Base-by-base conservation (phyloP, 179 eudicot species). In the Beta macrorhiza region DNA sequence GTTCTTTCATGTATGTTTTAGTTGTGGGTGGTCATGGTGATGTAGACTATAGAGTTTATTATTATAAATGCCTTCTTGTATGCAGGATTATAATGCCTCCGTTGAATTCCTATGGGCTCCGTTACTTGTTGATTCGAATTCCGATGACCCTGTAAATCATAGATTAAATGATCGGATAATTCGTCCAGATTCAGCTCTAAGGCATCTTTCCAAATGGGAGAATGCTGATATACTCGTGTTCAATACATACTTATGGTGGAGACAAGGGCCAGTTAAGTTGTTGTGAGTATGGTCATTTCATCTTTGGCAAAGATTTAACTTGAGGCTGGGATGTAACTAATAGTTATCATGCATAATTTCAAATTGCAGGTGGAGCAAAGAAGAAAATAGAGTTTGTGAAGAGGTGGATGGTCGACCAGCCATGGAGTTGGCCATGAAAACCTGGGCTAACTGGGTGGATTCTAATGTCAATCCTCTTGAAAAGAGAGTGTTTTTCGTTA, bases 81-180 rank as follows among this genome's bases (percentile, higher is more conserved):
- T 87, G 80, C 81, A 95, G 99, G 94, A 95, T 57, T 95, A 95
- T 82, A 93, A 93, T 90, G 98, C 98, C 15, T 79, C 95, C 7
- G 84, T 95, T 75, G 99, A 95, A 81, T 95, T 95, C 82, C 93
- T 91, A 5, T 95, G 99, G 99, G 97, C 99, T 67, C 99, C 99
- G 3, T 85, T 95, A 82, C 93, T 95, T 76, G 97, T 95, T 57
- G 98, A 95, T 79, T 95, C 99, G n/a, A 95, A 95, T 82, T 91
- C 95, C 45, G 99, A 95, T 84, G 95, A 95, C 81, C 92, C 98
- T 52, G 98, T 95, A 59, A 92, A 91, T 82, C 98, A 95, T 88
- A 88, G 97, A 87, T 79, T 90, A 83, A 86, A 82, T 89, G 98
- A 93, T 75, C 89, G 99, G 67, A 95, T 95, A 81, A 85, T 95